phyloP scores from a whole-genome alignment of 371 early-diverging fungal species.

The Syncephalastrum monosporum region DNA sequence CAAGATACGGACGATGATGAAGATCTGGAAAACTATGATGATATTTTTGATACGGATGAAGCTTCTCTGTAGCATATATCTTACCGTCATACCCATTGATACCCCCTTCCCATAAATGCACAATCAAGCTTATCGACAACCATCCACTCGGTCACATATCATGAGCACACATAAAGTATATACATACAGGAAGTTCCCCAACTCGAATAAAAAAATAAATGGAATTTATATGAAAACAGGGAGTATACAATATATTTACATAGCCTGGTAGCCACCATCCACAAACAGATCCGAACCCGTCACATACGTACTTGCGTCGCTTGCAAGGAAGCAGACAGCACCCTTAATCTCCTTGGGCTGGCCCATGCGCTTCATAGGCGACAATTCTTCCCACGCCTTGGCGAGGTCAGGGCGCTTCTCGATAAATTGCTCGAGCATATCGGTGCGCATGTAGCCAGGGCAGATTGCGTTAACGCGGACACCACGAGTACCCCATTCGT shows the following conservation, averaged over 20 bases:
- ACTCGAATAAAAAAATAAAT: too few species aligned
- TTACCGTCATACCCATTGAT: too few species aligned
- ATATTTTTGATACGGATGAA: background rate
- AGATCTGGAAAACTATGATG: constrained; percentile 11
- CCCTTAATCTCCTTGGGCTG: constrained; percentile 66
- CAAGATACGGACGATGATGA: constrained; percentile 8
- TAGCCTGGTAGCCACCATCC: constrained; percentile 49
- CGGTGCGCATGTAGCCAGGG: constrained; percentile 49
- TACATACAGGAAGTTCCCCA: too few species aligned
- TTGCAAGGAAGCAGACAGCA: constrained; percentile 69
- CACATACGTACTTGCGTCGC: constrained; percentile 63
- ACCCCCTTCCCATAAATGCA: too few species aligned
- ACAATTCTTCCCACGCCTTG: constrained; percentile 29
- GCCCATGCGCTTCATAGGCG: constrained; percentile 57
- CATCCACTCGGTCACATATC: too few species aligned
- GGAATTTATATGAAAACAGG: background rate
- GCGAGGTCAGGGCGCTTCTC: constrained; percentile 29
- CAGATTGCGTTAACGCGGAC: constrained; percentile 48
- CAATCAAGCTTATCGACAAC: too few species aligned
- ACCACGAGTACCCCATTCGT: constrained; percentile 46
- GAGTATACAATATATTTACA: constrained; percentile 21
- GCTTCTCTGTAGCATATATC: too few species aligned
- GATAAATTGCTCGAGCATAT: constrained; percentile 39
- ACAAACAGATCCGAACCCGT: constrained; percentile 52
- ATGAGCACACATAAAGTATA: too few species aligned